A percentile compares a stretch with the other conserved stretches of the same genome.
These are phyloP conservation scores for Platanthera guangdongensis DNA, from an alignment of 106 monocot genomes.

Conservation along the genomic window DNA sequence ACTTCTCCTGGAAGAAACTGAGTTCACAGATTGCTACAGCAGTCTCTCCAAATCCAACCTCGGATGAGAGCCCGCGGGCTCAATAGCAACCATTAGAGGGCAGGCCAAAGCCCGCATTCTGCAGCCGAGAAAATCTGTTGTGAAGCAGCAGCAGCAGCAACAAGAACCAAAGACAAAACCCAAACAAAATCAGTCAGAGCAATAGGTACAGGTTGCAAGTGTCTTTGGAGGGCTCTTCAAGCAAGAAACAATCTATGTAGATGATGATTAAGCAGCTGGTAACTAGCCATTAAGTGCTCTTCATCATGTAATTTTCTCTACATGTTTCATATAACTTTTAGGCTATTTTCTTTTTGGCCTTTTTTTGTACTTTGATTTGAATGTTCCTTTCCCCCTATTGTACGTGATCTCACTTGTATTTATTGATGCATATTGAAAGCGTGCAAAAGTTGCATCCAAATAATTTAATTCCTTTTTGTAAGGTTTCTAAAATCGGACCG, in stretches of 20 bases:
- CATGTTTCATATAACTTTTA: not conserved
- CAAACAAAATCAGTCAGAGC: not conserved
- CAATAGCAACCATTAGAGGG: conserved; percentile 63
- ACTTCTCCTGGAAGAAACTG: conserved; percentile 62
- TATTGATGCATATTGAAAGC: too few relatives aligned
- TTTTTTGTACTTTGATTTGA: not conserved
- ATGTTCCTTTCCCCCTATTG: not conserved
- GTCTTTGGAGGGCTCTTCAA: conserved; percentile 83
- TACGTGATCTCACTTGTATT: too few relatives aligned
- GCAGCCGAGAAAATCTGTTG: conserved; percentile 41
- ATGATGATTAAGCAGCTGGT: conserved; percentile 41
- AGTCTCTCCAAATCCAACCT: conserved; percentile 13
- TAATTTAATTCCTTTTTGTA: too few relatives aligned
- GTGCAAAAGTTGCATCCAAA: too few relatives aligned
- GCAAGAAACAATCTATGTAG: conserved; percentile 85
- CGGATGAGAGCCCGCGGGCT: conserved; percentile 22
- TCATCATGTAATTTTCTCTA: not conserved
- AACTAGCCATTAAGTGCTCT: not conserved
- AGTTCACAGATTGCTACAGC: conserved; percentile 48
- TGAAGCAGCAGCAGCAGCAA: conserved; percentile 38
- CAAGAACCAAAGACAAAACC: conserved; percentile 18
- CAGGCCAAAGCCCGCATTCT: conserved; percentile 59
- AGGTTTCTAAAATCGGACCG: too few relatives aligned
- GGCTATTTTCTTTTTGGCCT: not conserved
- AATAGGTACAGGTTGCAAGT: conserved; percentile 13